Conservation (phyloP, 768 basidiomycete genomes). For the Rhizopogon sp. region DNA sequence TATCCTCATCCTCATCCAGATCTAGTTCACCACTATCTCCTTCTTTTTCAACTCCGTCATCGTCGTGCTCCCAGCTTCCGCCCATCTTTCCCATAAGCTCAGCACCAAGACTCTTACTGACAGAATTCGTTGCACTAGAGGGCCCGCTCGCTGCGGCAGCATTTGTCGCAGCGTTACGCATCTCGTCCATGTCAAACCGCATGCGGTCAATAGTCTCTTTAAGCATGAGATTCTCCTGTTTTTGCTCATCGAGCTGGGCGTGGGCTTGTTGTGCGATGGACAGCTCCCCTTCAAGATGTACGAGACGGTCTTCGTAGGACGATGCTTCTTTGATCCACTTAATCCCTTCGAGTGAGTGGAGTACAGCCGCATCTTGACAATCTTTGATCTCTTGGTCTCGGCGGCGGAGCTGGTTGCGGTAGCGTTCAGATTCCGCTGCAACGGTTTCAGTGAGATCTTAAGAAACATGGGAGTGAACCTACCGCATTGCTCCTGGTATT, state of each 20-base stretch:
- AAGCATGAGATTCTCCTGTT: constrained; percentile 87
- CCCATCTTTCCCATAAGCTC: constrained; percentile 66
- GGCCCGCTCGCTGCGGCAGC: constrained; percentile 35
- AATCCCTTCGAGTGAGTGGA: constrained; percentile 60
- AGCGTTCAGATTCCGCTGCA: constrained; percentile 71
- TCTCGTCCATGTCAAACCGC: constrained; percentile 91
- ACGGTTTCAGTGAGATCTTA: not conserved
- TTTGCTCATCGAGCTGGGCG: constrained; percentile 80
- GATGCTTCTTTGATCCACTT: constrained; percentile 69
- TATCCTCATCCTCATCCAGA: constrained; percentile 43
- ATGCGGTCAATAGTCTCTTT: constrained; percentile 97
- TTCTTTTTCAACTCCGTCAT: constrained; percentile 35
- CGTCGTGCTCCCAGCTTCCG: constrained; percentile 36
- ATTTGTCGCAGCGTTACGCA: constrained; percentile 49
- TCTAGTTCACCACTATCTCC: constrained; percentile 26
- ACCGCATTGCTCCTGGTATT: constrained; percentile 88
- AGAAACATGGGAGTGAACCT: constrained; percentile 23
- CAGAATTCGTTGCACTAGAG: constrained; percentile 47
- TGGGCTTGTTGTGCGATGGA: constrained; percentile 65
- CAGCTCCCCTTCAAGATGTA: constrained; percentile 69
- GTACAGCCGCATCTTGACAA: constrained; percentile 51
- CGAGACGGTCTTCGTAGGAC: constrained; percentile 66
- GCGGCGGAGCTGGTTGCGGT: constrained; percentile 66
- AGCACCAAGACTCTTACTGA: constrained; percentile 73
- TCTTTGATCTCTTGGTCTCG: constrained; percentile 71